Percentiles rank a stretch among this genome's conserved stretches.
These are phyloP conservation scores for Ophiostoma tasmaniense DNA, from an alignment of 2,329 filamentous ascomycete species.

Conservation along the genomic window DNA sequence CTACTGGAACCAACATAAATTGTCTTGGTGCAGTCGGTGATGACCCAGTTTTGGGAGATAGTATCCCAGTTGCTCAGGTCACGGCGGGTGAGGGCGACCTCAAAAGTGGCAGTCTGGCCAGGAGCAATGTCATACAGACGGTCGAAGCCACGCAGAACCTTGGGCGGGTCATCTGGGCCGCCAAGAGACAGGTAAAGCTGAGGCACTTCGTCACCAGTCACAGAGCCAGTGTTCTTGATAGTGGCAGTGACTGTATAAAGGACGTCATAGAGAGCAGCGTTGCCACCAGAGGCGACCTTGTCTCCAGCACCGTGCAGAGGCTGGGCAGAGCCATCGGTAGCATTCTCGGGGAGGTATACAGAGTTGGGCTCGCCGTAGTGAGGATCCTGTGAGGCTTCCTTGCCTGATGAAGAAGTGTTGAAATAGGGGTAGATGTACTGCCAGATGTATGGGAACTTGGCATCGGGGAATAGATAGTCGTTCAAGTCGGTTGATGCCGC, in stretches of 20 bases:
- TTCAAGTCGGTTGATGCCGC: slow-evolving; percentile 52
- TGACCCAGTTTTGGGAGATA: slow-evolving; percentile 72
- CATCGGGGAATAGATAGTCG: slow-evolving; percentile 60
- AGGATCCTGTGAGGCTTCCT: slow-evolving; percentile 48
- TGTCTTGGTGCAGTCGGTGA: slow-evolving; percentile 43
- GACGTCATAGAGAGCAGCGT: slow-evolving; percentile 57
- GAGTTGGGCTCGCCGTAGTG: slow-evolving; percentile 51
- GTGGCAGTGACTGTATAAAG: slow-evolving; percentile 59
- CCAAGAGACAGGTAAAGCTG: slow-evolving; percentile 78
- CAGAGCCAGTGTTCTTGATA: slow-evolving; percentile 61
- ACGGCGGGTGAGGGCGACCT: slow-evolving; percentile 61
- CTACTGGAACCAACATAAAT: slow-evolving; percentile 49
- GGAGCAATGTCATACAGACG: slow-evolving; percentile 58
- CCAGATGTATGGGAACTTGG: slow-evolving; percentile 41
- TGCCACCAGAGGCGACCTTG: slow-evolving; percentile 47
- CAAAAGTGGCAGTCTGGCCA: slow-evolving; percentile 60
- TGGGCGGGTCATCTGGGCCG: slow-evolving; percentile 59
- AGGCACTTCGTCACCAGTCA: slow-evolving; percentile 60
- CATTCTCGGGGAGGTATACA: slow-evolving; percentile 52
- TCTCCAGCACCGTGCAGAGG: slow-evolving; percentile 42
- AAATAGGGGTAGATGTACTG: slow-evolving; percentile 64
- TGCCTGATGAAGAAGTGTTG: slow-evolving; percentile 50
- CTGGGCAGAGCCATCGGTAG: slow-evolving; percentile 48
- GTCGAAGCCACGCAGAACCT: slow-evolving; percentile 72
- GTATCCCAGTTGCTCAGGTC: slow-evolving; percentile 86